Conservation (phyloP, 2,329 filamentous ascomycete genomes). For the Fusarium virguliforme region DNA sequence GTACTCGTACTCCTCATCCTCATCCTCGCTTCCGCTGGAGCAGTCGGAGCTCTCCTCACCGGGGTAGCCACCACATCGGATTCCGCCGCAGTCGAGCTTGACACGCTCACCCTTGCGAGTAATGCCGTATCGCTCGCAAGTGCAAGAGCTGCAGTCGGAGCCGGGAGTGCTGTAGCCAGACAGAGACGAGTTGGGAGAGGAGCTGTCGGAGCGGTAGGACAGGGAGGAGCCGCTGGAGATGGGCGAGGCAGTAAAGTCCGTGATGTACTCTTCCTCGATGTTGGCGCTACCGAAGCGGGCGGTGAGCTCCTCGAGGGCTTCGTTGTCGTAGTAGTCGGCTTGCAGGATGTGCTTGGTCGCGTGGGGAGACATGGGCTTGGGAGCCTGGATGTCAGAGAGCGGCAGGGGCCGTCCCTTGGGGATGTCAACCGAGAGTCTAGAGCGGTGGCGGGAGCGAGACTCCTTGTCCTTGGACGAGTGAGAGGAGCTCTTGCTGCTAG, state of each 20-base stretch:
- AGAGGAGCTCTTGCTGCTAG: slow-evolving; percentile 58
- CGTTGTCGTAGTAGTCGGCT: slow-evolving; percentile 81
- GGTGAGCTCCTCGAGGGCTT: slow-evolving; percentile 84
- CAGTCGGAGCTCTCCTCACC: slow-evolving; percentile 76
- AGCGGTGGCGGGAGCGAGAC: slow-evolving; percentile 62
- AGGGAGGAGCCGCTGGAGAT: slow-evolving; percentile 79
- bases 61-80: slow-evolving; percentile 84
- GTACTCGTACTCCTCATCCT: slow-evolving; percentile 70
- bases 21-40: slow-evolving; percentile 78
- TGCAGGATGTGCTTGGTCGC: slow-evolving; percentile 90
- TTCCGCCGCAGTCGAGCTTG: slow-evolving; percentile 95
- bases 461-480: slow-evolving; percentile 64
- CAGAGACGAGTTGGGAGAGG: slow-evolving; percentile 80
- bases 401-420: slow-evolving; percentile 92
- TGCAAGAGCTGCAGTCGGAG: slow-evolving; percentile 85
- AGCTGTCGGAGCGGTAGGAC: slow-evolving; percentile 81
- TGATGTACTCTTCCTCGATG: slow-evolving; percentile 71
- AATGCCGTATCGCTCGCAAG: slow-evolving; percentile 96
- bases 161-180: slow-evolving; percentile 85
- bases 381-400: slow-evolving; percentile 89
- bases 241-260: slow-evolving; percentile 71
- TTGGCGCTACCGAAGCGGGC: slow-evolving; percentile 78
- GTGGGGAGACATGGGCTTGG: slow-evolving; percentile 90
- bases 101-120: slow-evolving; percentile 93
- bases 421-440: slow-evolving; percentile 75